Percentiles rank a stretch among this genome's conserved stretches.
Evolutionary conservation across 345 rosid genomes (phyloP).

Genomic region (Dimocarpus longan): DNA sequence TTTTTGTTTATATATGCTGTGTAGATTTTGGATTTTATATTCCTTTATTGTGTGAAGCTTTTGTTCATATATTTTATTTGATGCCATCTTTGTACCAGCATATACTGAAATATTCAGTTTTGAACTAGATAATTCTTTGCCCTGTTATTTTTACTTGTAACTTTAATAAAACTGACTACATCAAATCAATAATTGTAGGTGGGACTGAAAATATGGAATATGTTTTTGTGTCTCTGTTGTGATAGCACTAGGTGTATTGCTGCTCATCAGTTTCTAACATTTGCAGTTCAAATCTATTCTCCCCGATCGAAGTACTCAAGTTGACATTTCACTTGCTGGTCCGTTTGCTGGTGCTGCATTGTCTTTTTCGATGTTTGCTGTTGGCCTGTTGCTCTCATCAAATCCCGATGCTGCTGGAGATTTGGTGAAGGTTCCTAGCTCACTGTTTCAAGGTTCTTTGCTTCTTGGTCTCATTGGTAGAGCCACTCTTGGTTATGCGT

Average conservation of each 20-base stretch:
- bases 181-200: background rate
- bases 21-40: conserved; percentile 3
- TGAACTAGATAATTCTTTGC: background rate
- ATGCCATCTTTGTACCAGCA: background rate
- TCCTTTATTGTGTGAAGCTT: background rate
- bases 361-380: conserved; percentile 83
- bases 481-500: conserved; percentile 86
- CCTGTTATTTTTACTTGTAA: background rate
- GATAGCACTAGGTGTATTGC: background rate
- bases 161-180: conserved; percentile 1
- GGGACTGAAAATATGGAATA: background rate
- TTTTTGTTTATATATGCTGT: background rate
- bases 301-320: conserved; percentile 89
- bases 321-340: conserved; percentile 88
- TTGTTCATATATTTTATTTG: background rate
- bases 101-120: background rate
- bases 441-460: conserved; percentile 89
- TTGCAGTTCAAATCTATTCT: conserved; percentile 91
- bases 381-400: conserved; percentile 85
- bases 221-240: background rate
- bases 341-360: conserved; percentile 93
- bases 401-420: conserved; percentile 74
- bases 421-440: conserved; percentile 89
- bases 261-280: conserved; percentile 16
- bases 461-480: conserved; percentile 96